phyloP scores from a whole-genome alignment of 2,329 filamentous ascomycete species.

The Trichoderma guizhouense region DNA sequence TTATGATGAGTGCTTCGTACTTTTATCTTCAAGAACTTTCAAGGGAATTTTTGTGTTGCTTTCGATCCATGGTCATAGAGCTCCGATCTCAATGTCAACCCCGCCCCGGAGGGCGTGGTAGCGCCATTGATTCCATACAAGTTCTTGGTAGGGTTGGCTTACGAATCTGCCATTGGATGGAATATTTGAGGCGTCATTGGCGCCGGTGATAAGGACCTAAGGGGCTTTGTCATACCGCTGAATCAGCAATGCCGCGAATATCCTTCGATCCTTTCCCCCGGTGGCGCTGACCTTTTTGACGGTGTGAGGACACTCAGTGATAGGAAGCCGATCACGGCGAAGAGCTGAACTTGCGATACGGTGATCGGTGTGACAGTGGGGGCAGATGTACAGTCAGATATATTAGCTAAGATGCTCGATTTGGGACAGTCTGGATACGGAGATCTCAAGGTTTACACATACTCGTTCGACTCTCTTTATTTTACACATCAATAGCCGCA shows the following conservation, averaged over 20 bases:
- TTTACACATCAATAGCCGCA: neutral
- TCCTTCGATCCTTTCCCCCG: neutral
- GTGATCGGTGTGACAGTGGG: neutral
- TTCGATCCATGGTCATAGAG: neutral
- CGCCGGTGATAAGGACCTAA: neutral
- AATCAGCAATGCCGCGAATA: constrained; percentile 12
- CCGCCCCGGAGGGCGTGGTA: neutral
- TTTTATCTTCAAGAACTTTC: neutral
- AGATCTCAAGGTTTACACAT: neutral
- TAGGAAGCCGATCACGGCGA: neutral
- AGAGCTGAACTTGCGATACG: neutral
- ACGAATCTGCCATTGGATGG: neutral
- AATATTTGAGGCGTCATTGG: neutral
- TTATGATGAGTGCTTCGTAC: neutral
- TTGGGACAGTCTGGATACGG: neutral
- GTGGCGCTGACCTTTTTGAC: neutral
- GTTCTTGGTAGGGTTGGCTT: neutral
- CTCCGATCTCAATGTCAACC: neutral
- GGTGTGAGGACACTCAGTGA: neutral
- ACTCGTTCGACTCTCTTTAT: neutral
- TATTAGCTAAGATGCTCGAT: neutral
- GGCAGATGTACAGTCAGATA: neutral
- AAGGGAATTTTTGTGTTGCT: neutral
- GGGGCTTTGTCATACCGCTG: constrained; percentile 4
- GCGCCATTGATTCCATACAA: neutral